Evolutionary conservation across 352 stramenopile species (phyloP), one percentile per base, ranked within the genome.

Genomic region (Globisporangium echinulatum): DNA sequence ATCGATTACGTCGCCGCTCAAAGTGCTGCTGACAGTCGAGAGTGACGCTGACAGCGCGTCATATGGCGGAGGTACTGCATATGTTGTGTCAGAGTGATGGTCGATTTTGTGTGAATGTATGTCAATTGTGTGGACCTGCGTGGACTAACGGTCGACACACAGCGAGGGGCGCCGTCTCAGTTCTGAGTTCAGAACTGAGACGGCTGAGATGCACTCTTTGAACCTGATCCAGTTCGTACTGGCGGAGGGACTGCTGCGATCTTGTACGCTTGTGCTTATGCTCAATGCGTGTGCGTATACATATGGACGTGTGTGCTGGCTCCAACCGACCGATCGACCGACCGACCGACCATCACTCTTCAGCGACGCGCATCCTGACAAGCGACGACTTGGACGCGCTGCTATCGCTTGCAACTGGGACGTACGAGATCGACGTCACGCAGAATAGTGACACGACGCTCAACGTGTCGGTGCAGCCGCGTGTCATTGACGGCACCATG

Each of bases 201-300:
- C 70, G 72, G 72, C 72, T 81, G 72, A 81, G 72, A 81, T 74
- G 72, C 77, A 81, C 72, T 66, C 72, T 81, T 81, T 73, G 70
- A 70, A 81, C 72, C 72, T 81, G 72, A 81, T 81, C 72, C 72
- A 81, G 72, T 76, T 81, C 75, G 67, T 67, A 77, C 72, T 81
- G 72, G 72, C 72, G 72, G 72, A 81, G 72, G 72, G 72, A 81
- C 70, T 75, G 72, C 72, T 81, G 72, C 52, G 54, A 57, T 66
- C 55, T 66, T 71, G 63, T 77, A 57, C 62, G 48, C 63, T 51
- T 61, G 43, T 63, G 49, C 13, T 52, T 44, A 44, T 51, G 47
- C 47, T 33, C 7, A 17, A 8, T 33, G 25, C 25, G 25, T 33
- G 25, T 33, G 25, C 25, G 25, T 33, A 3, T 33, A 33, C 25